Percentiles rank a stretch among this genome's conserved stretches.
These are phyloP conservation scores for Begonia peltatifolia DNA, from an alignment of 306 rosid species.

Conservation along the genomic window DNA sequence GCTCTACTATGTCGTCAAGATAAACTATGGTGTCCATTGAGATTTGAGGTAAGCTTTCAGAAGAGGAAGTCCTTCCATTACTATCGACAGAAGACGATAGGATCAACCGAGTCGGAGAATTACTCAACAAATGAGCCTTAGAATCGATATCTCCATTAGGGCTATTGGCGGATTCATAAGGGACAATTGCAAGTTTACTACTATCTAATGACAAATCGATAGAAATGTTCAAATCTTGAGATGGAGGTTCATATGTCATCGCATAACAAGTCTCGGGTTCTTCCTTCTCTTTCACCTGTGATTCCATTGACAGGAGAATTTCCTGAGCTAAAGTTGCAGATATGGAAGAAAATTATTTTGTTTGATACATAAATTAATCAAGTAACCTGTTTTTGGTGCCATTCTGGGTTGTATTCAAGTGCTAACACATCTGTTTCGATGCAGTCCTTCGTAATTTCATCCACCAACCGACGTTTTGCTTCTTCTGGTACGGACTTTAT, in stretches of 20 bases:
- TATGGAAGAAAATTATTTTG: constrained; percentile 1
- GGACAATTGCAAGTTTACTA: neutral
- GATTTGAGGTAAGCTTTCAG: constrained; percentile 17
- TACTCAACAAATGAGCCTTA: neutral
- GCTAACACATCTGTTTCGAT: constrained; percentile 36
- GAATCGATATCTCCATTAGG: neutral
- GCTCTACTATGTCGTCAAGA: constrained; percentile 44
- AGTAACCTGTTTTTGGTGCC: constrained; percentile 44
- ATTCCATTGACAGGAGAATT: neutral
- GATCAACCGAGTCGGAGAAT: constrained; percentile 9
- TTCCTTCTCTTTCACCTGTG: constrained; percentile 20
- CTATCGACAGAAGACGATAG: too few species aligned
- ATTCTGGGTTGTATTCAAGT: constrained; percentile 46
- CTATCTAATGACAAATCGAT: constrained; percentile 11
- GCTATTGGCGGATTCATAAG: neutral
- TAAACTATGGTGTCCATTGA: constrained; percentile 19
- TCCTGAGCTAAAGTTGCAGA: neutral
- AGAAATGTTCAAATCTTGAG: constrained; percentile 12
- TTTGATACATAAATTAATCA: neutral
- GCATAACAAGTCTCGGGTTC: constrained; percentile 14
- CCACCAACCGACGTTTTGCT: constrained; percentile 31
- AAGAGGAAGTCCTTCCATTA: constrained; percentile 10
- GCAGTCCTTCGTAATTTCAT: constrained; percentile 46
- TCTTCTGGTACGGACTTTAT: constrained; percentile 31
- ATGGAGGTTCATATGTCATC: constrained; percentile 12